These are phyloP conservation scores for Ashbya aceris DNA, from an alignment of 1,139 yeast species.

Conservation along the genomic window DNA sequence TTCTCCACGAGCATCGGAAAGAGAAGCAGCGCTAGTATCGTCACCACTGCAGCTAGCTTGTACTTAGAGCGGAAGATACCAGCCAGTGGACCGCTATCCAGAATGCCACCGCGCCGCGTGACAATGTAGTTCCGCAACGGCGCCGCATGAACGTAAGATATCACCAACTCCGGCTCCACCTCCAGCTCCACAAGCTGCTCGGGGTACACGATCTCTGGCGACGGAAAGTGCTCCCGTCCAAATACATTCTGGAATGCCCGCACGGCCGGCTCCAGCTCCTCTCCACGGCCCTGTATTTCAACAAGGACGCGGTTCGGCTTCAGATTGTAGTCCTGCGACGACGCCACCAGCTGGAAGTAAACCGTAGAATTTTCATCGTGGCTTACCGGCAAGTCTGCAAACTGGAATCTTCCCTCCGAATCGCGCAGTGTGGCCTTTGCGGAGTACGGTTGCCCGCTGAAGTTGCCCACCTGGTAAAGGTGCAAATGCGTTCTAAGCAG, in stretches of 20 bases:
- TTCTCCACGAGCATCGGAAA: slow-evolving; percentile 32
- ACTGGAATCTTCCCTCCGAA: slow-evolving; percentile 22
- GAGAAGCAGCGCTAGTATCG: slow-evolving; percentile 20
- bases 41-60: slow-evolving; percentile 28
- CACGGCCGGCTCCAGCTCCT: slow-evolving; percentile 14
- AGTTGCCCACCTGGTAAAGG: slow-evolving; percentile 23
- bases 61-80: slow-evolving; percentile 30
- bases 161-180: slow-evolving; percentile 17
- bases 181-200: slow-evolving; percentile 21
- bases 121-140: slow-evolving; percentile 31
- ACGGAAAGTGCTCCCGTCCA: slow-evolving; percentile 29
- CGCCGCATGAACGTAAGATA: slow-evolving; percentile 19
- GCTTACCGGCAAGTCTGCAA: slow-evolving; percentile 22
- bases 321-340: slow-evolving; percentile 26
- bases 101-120: slow-evolving; percentile 26
- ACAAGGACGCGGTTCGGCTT: slow-evolving; percentile 28
- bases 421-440: slow-evolving; percentile 13
- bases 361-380: slow-evolving; percentile 20
- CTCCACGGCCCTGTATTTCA: slow-evolving; percentile 14
- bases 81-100: slow-evolving; percentile 31
- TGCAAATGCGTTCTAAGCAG: slow-evolving; percentile 20
- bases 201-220: slow-evolving; percentile 25
- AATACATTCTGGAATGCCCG: slow-evolving; percentile 26
- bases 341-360: slow-evolving; percentile 23
- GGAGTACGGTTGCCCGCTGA: slow-evolving; percentile 11